Percentiles rank a stretch among this genome's conserved stretches.
Evolutionary conservation across 2,329 filamentous ascomycete genomes (phyloP).

Genomic region (Pseudofabraea citricarpa): DNA sequence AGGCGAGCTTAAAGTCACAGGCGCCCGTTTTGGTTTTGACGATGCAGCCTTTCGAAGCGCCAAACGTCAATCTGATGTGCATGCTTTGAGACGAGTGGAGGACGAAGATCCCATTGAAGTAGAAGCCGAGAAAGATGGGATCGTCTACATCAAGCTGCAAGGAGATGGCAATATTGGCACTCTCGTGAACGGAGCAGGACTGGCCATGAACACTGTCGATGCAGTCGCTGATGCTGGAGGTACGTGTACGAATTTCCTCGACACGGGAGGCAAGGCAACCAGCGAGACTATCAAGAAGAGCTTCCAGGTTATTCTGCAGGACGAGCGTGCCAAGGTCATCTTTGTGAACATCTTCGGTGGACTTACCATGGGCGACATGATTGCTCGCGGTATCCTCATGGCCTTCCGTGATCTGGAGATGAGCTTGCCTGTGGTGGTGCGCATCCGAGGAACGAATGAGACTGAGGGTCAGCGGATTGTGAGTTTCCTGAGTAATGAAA

Average conservation of each 20-base stretch:
- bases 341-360: conserved; percentile 71
- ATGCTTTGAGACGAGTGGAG: conserved; percentile 47
- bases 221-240: conserved; percentile 66
- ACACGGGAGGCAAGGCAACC: conserved; percentile 86
- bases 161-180: conserved; percentile 66
- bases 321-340: conserved; percentile 66
- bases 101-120: conserved; percentile 51
- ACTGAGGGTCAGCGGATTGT: conserved; percentile 61
- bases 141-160: conserved; percentile 68
- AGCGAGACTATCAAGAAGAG: conserved; percentile 72
- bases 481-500: conserved; percentile 15
- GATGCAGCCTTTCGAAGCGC: conserved; percentile 62
- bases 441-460: conserved; percentile 72
- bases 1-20: conserved; percentile 42
- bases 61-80: conserved; percentile 56
- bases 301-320: conserved; percentile 68
- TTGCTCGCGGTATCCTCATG: conserved; percentile 67
- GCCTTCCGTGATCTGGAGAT: conserved; percentile 67
- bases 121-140: conserved; percentile 63
- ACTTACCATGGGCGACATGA: conserved; percentile 65
- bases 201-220: conserved; percentile 90
- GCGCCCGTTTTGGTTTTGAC: conserved; percentile 61
- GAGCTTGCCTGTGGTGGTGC: conserved; percentile 69
- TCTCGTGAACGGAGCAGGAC: conserved; percentile 81
- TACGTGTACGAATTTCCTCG: conserved; percentile 75